A percentile compares a stretch with the other conserved stretches of the same genome.
Evolutionary conservation across 2,329 filamentous ascomycete genomes (phyloP).

Genomic region (Phialophora macrospora): DNA sequence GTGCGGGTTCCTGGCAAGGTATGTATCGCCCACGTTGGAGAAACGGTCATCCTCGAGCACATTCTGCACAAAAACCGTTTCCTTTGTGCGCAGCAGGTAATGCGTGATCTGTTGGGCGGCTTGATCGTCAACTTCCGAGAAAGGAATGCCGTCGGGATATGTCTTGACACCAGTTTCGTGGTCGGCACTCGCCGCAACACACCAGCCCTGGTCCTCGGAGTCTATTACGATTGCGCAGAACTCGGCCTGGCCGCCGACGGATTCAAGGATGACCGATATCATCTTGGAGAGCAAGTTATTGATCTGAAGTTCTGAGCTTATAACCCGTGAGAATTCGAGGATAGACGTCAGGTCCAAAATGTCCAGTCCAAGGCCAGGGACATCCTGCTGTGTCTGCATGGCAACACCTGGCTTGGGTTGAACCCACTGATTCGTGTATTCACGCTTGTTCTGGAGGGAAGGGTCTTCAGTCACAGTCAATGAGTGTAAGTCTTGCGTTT

Average conservation of each 20-base stretch:
- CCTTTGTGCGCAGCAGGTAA: slow-evolving; percentile 66
- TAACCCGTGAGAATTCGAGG: slow-evolving; percentile 67
- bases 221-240: slow-evolving; percentile 66
- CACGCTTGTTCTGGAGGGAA: slow-evolving; percentile 43
- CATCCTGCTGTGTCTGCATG: slow-evolving; percentile 33
- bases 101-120: slow-evolving; percentile 66
- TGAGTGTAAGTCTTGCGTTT: slow-evolving; percentile 55
- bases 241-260: slow-evolving; percentile 62
- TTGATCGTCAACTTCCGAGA: slow-evolving; percentile 62
- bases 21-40: slow-evolving; percentile 63
- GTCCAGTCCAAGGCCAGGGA: slow-evolving; percentile 53
- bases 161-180: slow-evolving; percentile 60
- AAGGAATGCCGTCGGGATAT: slow-evolving; percentile 59
- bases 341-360: slow-evolving; percentile 69
- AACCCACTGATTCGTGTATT: slow-evolving; percentile 39
- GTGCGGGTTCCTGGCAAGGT: slow-evolving; percentile 60
- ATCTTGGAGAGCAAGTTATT: slow-evolving; percentile 67
- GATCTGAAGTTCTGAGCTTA: slow-evolving; percentile 68
- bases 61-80: slow-evolving; percentile 68
- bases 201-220: slow-evolving; percentile 64
- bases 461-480: slow-evolving; percentile 38
- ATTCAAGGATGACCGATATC: slow-evolving; percentile 68
- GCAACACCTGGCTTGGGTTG: slow-evolving; percentile 31
- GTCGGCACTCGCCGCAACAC: slow-evolving; percentile 64
- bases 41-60: slow-evolving; percentile 69